Percentiles rank a stretch among this genome's conserved stretches.
Conservation (phyloP, 1,284 basidiomycete genomes). For the Rhodotorula sp. region DNA sequence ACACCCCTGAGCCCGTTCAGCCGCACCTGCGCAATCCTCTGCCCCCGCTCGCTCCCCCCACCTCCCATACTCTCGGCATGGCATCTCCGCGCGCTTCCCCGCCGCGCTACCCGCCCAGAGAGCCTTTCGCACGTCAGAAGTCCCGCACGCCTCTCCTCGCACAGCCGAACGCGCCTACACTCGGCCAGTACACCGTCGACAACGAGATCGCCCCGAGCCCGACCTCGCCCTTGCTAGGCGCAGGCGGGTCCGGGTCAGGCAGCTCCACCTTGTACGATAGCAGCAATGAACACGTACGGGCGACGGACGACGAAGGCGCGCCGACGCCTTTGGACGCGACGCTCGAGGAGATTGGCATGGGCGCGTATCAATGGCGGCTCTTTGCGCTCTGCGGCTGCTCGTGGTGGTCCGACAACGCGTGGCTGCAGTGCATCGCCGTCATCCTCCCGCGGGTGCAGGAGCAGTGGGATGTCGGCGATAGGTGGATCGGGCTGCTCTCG, state of each 20-base stretch:
- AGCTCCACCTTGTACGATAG: neutral
- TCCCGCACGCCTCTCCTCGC: neutral
- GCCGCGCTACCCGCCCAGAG: neutral
- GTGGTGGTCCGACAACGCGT: conserved; percentile 87
- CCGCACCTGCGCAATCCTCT: too few species aligned
- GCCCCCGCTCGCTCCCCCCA: neutral
- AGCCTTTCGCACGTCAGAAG: neutral
- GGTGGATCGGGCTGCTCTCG: conserved; percentile 71
- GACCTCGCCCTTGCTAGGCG: neutral
- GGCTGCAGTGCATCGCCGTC: conserved; percentile 73
- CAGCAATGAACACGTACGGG: too few species aligned
- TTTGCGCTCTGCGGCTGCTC: conserved; percentile 60
- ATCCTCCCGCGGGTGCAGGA: conserved; percentile 86
- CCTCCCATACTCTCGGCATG: neutral
- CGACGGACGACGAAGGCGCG: neutral
- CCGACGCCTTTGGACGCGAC: conserved; percentile 40
- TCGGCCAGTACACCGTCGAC: neutral
- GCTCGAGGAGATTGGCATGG: conserved; percentile 44
- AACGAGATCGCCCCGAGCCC: neutral
- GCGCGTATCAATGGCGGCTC: conserved; percentile 35
- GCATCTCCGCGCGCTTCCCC: neutral
- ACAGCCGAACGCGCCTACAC: neutral
- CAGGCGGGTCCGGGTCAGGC: neutral
- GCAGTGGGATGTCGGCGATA: conserved; percentile 72
- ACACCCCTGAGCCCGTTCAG: too few species aligned